These are phyloP conservation scores for Pleurotus pulmonarius DNA, from an alignment of 768 basidiomycete species.

Conservation along the genomic window DNA sequence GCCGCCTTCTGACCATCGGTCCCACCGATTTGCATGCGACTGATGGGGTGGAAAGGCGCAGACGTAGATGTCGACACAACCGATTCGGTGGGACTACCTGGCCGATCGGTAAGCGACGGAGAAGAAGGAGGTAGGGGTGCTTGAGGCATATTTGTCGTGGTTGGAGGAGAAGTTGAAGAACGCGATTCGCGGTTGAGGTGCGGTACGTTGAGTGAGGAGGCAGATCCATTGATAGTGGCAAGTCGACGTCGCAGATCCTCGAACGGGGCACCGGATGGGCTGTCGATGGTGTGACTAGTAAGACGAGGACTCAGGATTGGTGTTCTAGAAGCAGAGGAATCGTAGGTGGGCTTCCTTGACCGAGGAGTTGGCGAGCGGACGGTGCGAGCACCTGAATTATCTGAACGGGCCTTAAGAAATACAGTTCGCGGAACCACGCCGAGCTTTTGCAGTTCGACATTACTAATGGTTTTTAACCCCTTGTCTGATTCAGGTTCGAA, in stretches of 20 bases:
- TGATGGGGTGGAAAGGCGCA: slow-evolving; percentile 49
- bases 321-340: slow-evolving; percentile 24
- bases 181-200: slow-evolving; percentile 43
- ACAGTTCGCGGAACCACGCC: slow-evolving; percentile 89
- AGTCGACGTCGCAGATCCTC: slow-evolving; percentile 77
- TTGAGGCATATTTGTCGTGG: slow-evolving; percentile 21
- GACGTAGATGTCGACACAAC: slow-evolving; percentile 71
- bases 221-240: slow-evolving; percentile 71
- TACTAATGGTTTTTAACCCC: slow-evolving; percentile 58
- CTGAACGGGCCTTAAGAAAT: slow-evolving; percentile 64
- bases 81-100: slow-evolving; percentile 81
- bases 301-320: slow-evolving; percentile 47
- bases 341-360: slow-evolving; percentile 35
- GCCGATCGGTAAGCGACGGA: slow-evolving; percentile 44
- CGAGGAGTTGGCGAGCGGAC: slow-evolving; percentile 34
- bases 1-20: slow-evolving; percentile 82
- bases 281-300: slow-evolving; percentile 48
- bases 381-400: slow-evolving; percentile 34
- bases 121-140: slow-evolving; percentile 25
- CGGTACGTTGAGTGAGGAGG: slow-evolving; percentile 52
- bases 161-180: slow-evolving; percentile 35
- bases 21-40: slow-evolving; percentile 66
- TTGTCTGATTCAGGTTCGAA: slow-evolving; percentile 62
- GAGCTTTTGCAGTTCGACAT: slow-evolving; percentile 81
- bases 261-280: slow-evolving; percentile 50